Evolutionary conservation across 139 green algal species (phyloP).

Genomic region (Auxenochlorella pyrenoidosa): DNA sequence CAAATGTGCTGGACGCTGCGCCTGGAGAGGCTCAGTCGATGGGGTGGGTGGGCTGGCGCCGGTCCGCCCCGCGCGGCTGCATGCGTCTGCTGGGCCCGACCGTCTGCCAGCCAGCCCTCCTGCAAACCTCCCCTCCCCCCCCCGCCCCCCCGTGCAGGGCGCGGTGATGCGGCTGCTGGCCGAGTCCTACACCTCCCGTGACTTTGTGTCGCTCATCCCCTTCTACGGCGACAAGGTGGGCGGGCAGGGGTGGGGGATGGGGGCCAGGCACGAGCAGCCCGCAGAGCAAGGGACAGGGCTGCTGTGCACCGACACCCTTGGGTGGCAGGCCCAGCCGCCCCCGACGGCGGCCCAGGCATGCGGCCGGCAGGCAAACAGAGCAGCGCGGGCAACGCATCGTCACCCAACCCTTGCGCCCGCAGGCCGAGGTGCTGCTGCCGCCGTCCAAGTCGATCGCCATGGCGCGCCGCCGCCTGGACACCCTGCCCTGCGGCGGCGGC

Average conservation of each 20-base stretch:
- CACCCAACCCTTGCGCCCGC: neutral
- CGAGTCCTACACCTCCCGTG: constrained; percentile 93
- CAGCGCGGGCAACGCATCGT: too few species aligned
- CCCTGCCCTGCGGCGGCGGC: constrained; percentile 96
- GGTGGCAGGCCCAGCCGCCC: too few species aligned
- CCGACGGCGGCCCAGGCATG: too few species aligned
- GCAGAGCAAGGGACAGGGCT: too few species aligned
- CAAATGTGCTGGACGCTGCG: neutral
- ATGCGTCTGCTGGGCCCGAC: neutral
- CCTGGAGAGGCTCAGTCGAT: too few species aligned
- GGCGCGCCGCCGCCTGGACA: constrained; percentile 93
- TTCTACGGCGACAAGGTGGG: constrained; percentile 96
- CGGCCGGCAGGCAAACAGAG: too few species aligned
- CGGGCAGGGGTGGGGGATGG: neutral
- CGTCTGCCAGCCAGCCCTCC: too few species aligned
- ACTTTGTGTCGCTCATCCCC: constrained; percentile 98
- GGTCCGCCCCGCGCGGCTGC: neutral
- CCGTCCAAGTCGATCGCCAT: constrained; percentile 98
- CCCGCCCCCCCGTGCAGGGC: constrained; percentile 57
- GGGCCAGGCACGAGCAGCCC: neutral
- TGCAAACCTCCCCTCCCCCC: too few species aligned
- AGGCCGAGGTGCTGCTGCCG: constrained; percentile 93
- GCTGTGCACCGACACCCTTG: too few species aligned
- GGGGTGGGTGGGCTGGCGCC: neutral
- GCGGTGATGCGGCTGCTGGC: constrained; percentile 94